Evolutionary conservation across 352 stramenopile species (phyloP), one percentile per base, ranked within the genome.

Genomic region (Phytophthora melonis): DNA sequence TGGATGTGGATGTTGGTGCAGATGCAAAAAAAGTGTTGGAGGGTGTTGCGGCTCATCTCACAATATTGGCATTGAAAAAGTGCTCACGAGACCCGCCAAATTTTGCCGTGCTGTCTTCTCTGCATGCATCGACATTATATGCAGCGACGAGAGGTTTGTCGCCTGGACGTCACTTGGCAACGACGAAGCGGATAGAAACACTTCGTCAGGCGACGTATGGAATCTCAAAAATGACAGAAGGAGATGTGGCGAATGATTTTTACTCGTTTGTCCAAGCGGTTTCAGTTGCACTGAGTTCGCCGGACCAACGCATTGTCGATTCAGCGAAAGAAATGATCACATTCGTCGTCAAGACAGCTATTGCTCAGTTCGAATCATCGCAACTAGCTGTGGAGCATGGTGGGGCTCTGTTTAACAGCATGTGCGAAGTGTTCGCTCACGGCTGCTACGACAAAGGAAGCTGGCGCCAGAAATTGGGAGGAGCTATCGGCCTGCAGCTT

Each of bases 371-470:
- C 63, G 71, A 74, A 25, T 84, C 81, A 0, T 56, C 55, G 21
- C 74, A 72, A 4, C 18, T 75, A 14, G 84, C 86, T 49, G 71
- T 89, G n/a, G 72, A 93, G 56, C 68, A 83, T 21, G 86, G 83
- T 3, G 90, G 90, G 10, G 89, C 73, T 11, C 70, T 97, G 34
- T 87, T 97, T 60, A 94, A 93, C 61, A 82, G 65, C 11, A 84
- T 96, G 58, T 94, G 88, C 47, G 86, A 94, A 11, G 82, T 95
- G 10, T 95, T 96, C 68, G 80, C 83, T 16, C 91, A 97, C 27
- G 87, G 86, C 2, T 97, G 90, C 54, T 97, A 96, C 49, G 89
- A 97, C 68, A 97, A 96, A 70, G 82, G 73, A 36, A 93, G 83
- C 36, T 97, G 91, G 91, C 85, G 90, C 9, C 77, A 87, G 47